These are phyloP conservation scores for Ophiocordyceps sinensis DNA, from an alignment of 2,329 filamentous ascomycete genomes.

Conservation along the genomic window DNA sequence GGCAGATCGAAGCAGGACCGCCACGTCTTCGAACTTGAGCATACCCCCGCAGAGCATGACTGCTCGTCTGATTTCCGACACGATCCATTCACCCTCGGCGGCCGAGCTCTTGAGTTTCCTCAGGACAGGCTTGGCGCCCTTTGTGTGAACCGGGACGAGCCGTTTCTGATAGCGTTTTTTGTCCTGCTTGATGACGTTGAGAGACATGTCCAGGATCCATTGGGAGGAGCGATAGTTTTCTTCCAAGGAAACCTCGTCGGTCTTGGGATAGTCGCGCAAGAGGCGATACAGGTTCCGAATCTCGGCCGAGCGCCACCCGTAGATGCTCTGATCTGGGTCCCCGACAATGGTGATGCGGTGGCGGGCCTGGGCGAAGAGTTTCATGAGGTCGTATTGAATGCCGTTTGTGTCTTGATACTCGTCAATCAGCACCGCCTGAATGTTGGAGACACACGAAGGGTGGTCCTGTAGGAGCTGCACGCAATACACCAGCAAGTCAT, in stretches of 20 bases:
- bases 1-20: conserved; percentile 76
- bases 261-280: conserved; percentile 60
- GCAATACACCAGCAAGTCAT: conserved; percentile 77
- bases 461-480: conserved; percentile 60
- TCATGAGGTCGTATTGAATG: conserved; percentile 91
- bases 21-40: conserved; percentile 62
- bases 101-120: conserved; percentile 55
- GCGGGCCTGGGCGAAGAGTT: conserved; percentile 58
- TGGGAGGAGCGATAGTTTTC: conserved; percentile 92
- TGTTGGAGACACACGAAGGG: conserved; percentile 73
- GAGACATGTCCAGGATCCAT: conserved; percentile 64
- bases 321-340: conserved; percentile 96
- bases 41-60: conserved; percentile 58
- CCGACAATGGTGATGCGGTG: conserved; percentile 86
- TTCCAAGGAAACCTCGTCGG: conserved; percentile 71
- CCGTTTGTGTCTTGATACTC: conserved; percentile 97
- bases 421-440: conserved; percentile 85
- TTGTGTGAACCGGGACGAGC: conserved; percentile 64
- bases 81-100: conserved; percentile 77
- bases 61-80: conserved; percentile 63
- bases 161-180: conserved; percentile 63
- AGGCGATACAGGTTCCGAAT: conserved; percentile 75
- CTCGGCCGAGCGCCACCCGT: conserved; percentile 88
- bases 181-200: conserved; percentile 86
- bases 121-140: conserved; percentile 68